Evolutionary conservation across 495 filamentous ascomycete genomes (phyloP), one percentile per base, ranked within the genome.

Genomic region (Lasiosphaeria hispida): DNA sequence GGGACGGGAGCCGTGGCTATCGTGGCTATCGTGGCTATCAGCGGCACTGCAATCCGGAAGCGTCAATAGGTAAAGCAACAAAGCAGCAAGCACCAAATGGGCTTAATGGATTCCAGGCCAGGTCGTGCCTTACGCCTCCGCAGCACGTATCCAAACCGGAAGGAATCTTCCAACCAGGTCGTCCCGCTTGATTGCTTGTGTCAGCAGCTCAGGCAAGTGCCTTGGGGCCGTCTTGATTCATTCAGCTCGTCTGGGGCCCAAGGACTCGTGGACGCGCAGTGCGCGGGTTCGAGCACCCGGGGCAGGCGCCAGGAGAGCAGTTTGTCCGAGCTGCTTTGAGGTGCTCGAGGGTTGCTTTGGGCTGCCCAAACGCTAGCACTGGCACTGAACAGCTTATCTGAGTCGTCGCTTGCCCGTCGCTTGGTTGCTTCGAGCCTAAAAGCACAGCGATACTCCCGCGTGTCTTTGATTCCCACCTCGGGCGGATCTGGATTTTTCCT

Each of bases 21-120:
- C 11, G 34, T 51, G 38, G 43, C 23, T 30, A 30, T 8, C 7
- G 23, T 53, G 57, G 57, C 50, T 54, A 53, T 60, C 44, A 55
- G 53, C 54, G 59, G 59, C 54, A 58, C 49, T 58, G 59, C 33
- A 18, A 45, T 23, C 11, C 39, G 49, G 30, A 38, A 53, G 37
- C 49, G 23, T 30, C 23, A 5, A 30, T 30, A 30, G 23, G 23
- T 30, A 30, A n/a, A 5, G 9, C 11, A 23, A 17, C 49, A 34
- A 34, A 11, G 23, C 10, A 34, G 17, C 19, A 3, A 41, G 39
- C 39, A 41, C 39, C 39, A 41, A 41, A 41, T 41, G 39, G 39
- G 39, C 11, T 41, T 30, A 5, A 30, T 30, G 23, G 23, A 39
- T 7, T 33, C 18, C 52, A 54, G 43, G 34, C 34, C 33, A 15